Conservation (phyloP, 257 asterid species). For the Lycium barbarum region DNA sequence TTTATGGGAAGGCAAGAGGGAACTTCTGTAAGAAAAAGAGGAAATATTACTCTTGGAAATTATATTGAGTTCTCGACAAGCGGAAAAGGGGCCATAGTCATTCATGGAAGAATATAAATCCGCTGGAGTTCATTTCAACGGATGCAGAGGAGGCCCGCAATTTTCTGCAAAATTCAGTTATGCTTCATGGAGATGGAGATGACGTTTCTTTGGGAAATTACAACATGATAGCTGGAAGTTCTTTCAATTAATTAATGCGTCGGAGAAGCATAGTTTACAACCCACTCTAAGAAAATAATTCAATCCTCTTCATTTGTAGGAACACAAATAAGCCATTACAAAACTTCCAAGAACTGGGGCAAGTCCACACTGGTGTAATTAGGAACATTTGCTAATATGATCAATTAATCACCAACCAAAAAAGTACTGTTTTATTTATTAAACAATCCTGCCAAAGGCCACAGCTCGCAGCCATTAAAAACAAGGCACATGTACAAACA, state of each 20-base stretch:
- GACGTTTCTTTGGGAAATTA: neutral
- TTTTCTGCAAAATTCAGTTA: no score
- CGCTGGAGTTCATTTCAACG: neutral
- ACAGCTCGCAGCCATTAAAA: neutral
- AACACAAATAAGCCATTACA: neutral
- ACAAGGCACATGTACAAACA: neutral
- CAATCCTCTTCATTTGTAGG: neutral
- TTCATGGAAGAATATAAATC: neutral
- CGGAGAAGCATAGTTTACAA: neutral
- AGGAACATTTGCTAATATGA: slow-evolving; percentile 6
- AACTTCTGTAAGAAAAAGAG: neutral
- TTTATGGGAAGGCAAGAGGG: neutral
- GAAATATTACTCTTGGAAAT: neutral
- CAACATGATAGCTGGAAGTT: neutral
- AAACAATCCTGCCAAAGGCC: neutral
- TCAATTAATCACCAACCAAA: neutral
- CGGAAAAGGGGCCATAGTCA: neutral
- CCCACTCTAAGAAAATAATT: neutral
- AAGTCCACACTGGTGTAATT: neutral
- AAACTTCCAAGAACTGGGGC: neutral
- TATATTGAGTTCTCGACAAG: neutral
- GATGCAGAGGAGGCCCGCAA: neutral
- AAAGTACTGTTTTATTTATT: neutral
- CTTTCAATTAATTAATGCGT: neutral
- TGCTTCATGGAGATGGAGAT: no score